Conservation (phyloP, 2,329 filamentous ascomycete genomes). For the Claviceps spartinae region DNA sequence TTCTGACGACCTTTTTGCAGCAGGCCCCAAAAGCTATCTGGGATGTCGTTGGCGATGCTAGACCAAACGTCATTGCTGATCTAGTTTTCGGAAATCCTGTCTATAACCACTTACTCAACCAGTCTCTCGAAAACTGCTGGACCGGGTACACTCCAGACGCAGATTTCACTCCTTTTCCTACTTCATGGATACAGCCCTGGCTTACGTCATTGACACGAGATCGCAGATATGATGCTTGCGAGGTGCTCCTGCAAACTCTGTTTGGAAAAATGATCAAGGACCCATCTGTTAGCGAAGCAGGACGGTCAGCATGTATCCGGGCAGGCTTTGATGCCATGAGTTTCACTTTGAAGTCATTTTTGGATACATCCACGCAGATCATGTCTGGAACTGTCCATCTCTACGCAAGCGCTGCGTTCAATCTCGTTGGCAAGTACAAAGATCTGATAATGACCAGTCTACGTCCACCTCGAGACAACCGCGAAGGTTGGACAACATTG, state of each 20-base stretch:
- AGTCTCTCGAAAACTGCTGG: constrained; percentile 39
- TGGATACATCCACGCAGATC: constrained; percentile 30
- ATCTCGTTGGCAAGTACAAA: constrained; percentile 49
- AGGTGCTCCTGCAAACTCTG: constrained; percentile 63
- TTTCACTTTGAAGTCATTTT: constrained; percentile 43
- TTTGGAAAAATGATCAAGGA: constrained; percentile 50
- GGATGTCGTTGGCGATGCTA: constrained; percentile 73
- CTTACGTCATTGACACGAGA: constrained; percentile 62
- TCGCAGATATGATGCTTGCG: constrained; percentile 67
- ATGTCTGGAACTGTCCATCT: constrained; percentile 41
- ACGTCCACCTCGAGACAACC: constrained; percentile 13
- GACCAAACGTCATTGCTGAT: constrained; percentile 69
- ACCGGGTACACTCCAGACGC: constrained; percentile 25
- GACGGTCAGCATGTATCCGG: constrained; percentile 47
- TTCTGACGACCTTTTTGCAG: constrained; percentile 56
- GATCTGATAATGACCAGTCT: constrained; percentile 38
- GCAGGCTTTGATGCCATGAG: constrained; percentile 49
- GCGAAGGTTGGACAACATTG: constrained; percentile 26
- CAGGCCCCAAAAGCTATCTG: constrained; percentile 73
- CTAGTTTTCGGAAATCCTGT: constrained; percentile 63
- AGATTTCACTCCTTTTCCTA: constrained; percentile 46
- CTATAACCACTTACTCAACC: constrained; percentile 46
- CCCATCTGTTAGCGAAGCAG: constrained; percentile 38
- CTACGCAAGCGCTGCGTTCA: constrained; percentile 51
- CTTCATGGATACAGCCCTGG: constrained; percentile 68